Evolutionary conservation across 352 stramenopile species (phyloP).

Genomic region (Phytophthora fragariaefolia): DNA sequence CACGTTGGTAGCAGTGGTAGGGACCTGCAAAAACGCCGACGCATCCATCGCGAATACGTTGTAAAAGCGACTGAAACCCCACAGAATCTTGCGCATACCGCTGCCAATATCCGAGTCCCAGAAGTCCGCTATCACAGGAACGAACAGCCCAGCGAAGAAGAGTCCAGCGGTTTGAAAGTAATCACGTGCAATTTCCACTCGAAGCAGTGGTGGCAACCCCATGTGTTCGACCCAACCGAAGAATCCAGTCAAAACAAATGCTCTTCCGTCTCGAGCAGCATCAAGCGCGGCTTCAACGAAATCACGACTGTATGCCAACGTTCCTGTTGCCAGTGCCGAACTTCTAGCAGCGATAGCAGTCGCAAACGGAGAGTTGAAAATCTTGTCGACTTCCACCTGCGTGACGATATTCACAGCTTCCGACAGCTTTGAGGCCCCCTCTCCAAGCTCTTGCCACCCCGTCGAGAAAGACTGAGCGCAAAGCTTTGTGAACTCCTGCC

Average conservation of each 20-base stretch:
- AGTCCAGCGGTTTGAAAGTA: background rate
- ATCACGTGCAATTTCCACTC: background rate
- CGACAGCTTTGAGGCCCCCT: background rate
- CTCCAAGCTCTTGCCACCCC: background rate
- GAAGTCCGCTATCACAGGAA: background rate
- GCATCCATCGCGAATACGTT: background rate
- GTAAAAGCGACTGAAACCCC: constrained; percentile 1
- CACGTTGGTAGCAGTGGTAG: background rate
- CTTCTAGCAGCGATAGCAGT: background rate
- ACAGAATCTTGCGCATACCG: constrained; percentile 2
- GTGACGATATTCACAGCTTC: background rate
- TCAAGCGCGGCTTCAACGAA: background rate
- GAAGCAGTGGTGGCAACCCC: background rate
- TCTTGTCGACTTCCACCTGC: background rate
- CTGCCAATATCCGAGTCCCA: background rate
- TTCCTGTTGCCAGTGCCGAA: background rate
- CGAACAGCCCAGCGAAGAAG: background rate
- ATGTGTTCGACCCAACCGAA: constrained; percentile 1
- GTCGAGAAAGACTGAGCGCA: background rate
- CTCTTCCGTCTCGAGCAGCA: background rate
- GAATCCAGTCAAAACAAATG: background rate
- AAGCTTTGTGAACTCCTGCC: background rate
- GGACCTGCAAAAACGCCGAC: background rate
- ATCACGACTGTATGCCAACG: background rate
- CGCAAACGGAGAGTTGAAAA: background rate